Evolutionary conservation across 78 protist genomes (phyloP).

Genomic region (slime mould (Dictyostelium discoideum)): DNA sequence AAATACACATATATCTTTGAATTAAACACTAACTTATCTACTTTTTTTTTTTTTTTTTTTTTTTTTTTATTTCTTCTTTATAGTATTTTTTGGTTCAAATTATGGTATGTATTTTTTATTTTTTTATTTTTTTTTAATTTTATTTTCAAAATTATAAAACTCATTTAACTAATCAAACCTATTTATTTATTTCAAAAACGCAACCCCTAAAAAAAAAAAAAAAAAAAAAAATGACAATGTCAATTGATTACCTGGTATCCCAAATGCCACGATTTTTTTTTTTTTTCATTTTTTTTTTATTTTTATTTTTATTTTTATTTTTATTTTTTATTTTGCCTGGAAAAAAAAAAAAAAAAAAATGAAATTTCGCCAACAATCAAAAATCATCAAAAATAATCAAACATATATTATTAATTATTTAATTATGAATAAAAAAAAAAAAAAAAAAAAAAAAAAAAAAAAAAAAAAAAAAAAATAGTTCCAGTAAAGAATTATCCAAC

Average conservation of each 20-base stretch:
- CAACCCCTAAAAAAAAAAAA: neutral
- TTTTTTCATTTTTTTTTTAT: neutral
- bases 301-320: too few relatives aligned
- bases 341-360: neutral
- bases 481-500: constrained; percentile 77
- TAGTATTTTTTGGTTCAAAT: constrained; percentile 74
- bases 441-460: neutral
- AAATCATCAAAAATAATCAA: too few relatives aligned
- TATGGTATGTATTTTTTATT: constrained; percentile 38
- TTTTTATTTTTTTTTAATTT: too few relatives aligned
- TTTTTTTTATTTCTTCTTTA: neutral
- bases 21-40: neutral
- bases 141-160: neutral
- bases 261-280: neutral
- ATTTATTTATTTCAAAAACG: neutral
- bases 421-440: neutral
- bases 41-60: neutral
- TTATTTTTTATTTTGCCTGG: neutral
- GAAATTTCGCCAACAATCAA: neutral
- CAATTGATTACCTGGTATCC: neutral
- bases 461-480: neutral
- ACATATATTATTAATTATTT: too few relatives aligned
- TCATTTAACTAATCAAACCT: neutral
- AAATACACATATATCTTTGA: too few relatives aligned
- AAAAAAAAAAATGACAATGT: too few relatives aligned